Base-by-base conservation (phyloP, 805 yeast species). In the Teunomyces barrocoloradensis region DNA sequence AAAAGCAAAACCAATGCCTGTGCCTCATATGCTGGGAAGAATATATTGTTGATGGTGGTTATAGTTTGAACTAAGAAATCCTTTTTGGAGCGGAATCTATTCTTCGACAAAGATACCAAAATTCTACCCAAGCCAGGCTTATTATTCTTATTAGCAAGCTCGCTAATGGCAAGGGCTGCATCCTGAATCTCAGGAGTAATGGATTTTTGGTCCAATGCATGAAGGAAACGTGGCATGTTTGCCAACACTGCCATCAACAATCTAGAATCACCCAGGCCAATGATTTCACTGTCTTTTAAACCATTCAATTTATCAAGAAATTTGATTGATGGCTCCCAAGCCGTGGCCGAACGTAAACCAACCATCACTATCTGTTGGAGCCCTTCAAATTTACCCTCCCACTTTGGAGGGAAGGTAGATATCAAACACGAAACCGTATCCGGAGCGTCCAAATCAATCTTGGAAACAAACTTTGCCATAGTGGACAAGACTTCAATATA, bases 351-450 rank as follows among this genome's bases (percentile, higher is more conserved):
- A 45, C 96, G 70, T 47, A 95, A 69, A 0, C 99, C 99, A 40
- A 82, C 80, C 78, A 89, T 72, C 0, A 91, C 81, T 15, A 86
- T 75, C 39, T 79, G 84, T 57, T 90, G 96, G 5, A 94, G 70
- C 0, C 98, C 98, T 58, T 85, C 92, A 64, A 90, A 94, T 47
- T 83, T 79, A 1, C 97, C 96, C 60, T 91, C 96, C 99, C 98
- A 94, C 48, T 87, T 85, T 0, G 94, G 83, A 0, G 99, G 99
- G 61, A 91, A 94, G 0, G 94, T 87, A 0, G 94, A 79, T 13
- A 88, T 80, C 49, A 91, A 74, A 63, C 95, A 84, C 20, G 85
- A 81, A 1, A 90, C 92, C 0, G 96, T 88, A 46, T 87, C 96
- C 0, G 85, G 87, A 0, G 96, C 82, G 53, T 87, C 90, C 44